Base-by-base conservation (phyloP, 2,329 filamentous ascomycete species). In the Fusarium clavum region DNA sequence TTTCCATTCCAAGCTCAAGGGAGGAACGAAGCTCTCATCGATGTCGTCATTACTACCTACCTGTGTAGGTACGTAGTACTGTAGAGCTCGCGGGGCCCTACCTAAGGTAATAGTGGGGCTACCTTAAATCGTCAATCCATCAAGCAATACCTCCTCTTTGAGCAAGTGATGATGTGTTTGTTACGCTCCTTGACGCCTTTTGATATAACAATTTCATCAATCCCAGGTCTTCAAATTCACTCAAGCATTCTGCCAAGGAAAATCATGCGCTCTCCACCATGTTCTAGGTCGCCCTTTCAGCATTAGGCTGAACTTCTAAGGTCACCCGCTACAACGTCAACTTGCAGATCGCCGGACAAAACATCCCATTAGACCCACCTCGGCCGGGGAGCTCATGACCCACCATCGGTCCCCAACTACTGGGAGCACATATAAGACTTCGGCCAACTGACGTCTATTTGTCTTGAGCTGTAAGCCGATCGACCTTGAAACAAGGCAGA, bases 31-130 rank as follows among this genome's bases (percentile, higher is more conserved):
- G 57, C 49, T 70, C 49, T 16, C 46, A 47, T 72, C 68, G 46
- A 72, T 73, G 70, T 73, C 70, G 70, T 73, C 70, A 73, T 73
- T 29, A 65, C 57, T 38, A 49, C 16, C 57, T 38, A 49, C 18
- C 18, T n/a, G 6, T 13, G 29, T 30, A 30, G 29, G 29, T n/a
- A 38, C 32, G 32, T 38, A 38, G 32, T 18, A 38, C 16, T 38
- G 32, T n/a, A 38, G 32, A 30, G 51, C 30, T 54, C 40, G 30
- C 43, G 49, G 43, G 48, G 49, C 47, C 47, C 29, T 60, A 63
- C 47, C 29, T 60, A 63, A 49, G 53, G 38, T 49, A 53, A 49
- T 46, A 43, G 64, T 58, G 64, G 70, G 67, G 57, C 68, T 32
- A 52, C 51, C 45, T 54, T 53, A 51, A 54, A 57, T 59, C 47